Percentiles rank a stretch among this genome's conserved stretches.
phyloP scores from a whole-genome alignment of 2,329 filamentous ascomycete genomes.

The Dactylellina leptospora region DNA sequence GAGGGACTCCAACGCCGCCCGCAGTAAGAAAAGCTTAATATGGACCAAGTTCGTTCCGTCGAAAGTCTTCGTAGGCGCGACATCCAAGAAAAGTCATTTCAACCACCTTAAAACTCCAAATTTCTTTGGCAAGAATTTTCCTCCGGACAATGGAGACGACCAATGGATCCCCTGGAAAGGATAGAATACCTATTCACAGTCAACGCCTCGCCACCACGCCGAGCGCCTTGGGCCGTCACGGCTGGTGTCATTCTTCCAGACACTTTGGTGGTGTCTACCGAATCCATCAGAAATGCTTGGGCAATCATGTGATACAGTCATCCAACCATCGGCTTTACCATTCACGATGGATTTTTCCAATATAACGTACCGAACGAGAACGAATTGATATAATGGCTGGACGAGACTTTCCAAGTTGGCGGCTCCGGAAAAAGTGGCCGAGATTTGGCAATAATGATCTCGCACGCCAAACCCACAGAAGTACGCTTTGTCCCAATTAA shows the following conservation, averaged over 20 bases:
- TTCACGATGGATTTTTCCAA: neutral
- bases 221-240: constrained; percentile 1
- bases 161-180: no score
- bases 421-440: neutral
- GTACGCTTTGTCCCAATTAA: constrained; percentile 9
- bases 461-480: neutral
- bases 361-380: neutral
- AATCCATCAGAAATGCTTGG: constrained; percentile 20
- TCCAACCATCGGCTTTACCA: constrained; percentile 3
- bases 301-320: constrained; percentile 1
- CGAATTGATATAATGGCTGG: neutral
- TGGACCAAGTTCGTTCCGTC: no score
- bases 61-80: no score
- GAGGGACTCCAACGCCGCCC: no score
- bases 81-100: no score
- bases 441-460: neutral
- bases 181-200: no score
- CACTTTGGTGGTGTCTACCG: neutral
- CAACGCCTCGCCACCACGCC: no score
- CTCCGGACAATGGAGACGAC: no score
- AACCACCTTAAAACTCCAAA: no score
- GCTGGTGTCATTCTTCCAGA: neutral
- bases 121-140: no score
- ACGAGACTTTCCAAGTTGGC: neutral
- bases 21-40: no score